Conservation (phyloP, 768 basidiomycete genomes). For the Leccinellum rugosiceps region DNA sequence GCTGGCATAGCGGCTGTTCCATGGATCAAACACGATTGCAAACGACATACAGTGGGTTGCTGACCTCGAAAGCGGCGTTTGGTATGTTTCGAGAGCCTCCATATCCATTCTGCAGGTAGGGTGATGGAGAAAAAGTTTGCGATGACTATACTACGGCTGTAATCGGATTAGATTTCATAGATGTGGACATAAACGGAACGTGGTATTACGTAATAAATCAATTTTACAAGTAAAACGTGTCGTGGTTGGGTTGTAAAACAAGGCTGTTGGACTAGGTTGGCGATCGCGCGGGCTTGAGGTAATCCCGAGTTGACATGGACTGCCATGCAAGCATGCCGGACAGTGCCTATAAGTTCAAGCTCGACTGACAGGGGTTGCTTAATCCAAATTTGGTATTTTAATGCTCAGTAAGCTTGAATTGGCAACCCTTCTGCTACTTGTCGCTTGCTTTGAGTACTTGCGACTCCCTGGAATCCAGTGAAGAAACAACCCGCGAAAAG, state of each 20-base stretch:
- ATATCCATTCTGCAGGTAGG: conserved; percentile 28
- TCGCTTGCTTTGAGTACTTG: no score
- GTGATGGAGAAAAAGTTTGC: not conserved
- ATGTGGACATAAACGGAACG: no score
- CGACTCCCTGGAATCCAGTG: not conserved
- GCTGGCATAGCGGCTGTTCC: conserved; percentile 90
- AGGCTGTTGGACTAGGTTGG: no score
- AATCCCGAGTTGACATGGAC: no score
- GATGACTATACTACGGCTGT: not conserved
- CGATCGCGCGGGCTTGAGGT: no score
- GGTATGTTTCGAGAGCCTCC: conserved; percentile 71
- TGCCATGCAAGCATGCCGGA: no score
- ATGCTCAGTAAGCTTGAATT: not conserved
- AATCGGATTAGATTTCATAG: conserved; percentile 3
- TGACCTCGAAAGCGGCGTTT: conserved; percentile 79
- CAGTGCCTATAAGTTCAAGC: no score
- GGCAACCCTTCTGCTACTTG: no score
- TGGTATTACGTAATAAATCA: not conserved
- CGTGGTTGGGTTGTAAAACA: no score
- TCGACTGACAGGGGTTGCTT: no score
- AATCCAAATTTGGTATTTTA: not conserved
- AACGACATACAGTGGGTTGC: conserved; percentile 3
- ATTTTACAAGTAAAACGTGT: no score
- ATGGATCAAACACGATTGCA: not conserved
- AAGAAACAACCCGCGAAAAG: not conserved